Base-by-base conservation (phyloP, 164 flowering plant species). In the Macadamia integrifolia region DNA sequence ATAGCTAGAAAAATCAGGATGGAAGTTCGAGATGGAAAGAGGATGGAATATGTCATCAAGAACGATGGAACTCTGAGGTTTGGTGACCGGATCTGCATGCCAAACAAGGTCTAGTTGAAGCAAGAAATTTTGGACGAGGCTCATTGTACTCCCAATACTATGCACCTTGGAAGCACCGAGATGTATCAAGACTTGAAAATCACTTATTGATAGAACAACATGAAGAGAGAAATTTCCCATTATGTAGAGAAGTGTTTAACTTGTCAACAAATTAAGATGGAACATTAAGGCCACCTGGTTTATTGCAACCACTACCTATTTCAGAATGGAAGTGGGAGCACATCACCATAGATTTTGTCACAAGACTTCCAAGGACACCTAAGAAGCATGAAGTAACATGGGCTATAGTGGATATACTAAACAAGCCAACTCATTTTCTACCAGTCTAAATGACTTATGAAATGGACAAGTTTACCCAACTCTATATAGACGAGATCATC, bases 131-230 rank as follows among this genome's bases (percentile, higher is more conserved):
- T 23, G 23, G 23, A 23, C 23, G 70, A 67, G n/a, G 66, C 75
- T 7, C 71, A 72, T 29, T 30, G 6, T 1, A 23, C 46, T 0
- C 1, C 9, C 8, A 62, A 64, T 65, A 9, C 63, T 6, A 28
- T 64, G 11, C 73, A 71, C 30, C 64, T 18, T 1, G 68, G 67
- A 9, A 10, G 30, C 40, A 65, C 43, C 5, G 64, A 71, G 23
- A 64, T 71, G 68, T 71, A 64, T 40, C 13, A 12, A 46, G 64
- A 64, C 55, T 3, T 71, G 6, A 64, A 48, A n/a, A 10, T 14
- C 13, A 64, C 2, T 7, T 71, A 17, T 30, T 64, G 68, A 69
- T 71, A 58, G 74, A 2, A 0, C 1, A 14, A 17, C 1, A 65
- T 65, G 60, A 71, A 65, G 28, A 17, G 8, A 10, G 60, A 65